These are phyloP conservation scores for Microdochium bolleyi DNA, from an alignment of 2,329 filamentous ascomycete species.

Conservation along the genomic window DNA sequence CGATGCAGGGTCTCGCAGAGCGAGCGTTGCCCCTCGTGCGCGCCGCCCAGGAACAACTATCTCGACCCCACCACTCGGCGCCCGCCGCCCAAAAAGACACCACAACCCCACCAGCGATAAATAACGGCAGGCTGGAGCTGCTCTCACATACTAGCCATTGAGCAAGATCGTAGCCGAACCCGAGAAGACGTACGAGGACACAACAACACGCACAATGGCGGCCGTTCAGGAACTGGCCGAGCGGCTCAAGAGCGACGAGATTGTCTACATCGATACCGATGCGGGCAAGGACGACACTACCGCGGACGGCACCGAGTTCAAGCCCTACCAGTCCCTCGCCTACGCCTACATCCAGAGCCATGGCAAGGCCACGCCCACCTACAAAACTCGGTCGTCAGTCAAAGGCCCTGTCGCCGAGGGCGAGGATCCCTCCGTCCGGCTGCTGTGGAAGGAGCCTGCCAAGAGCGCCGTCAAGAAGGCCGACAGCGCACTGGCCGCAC, in stretches of 20 bases:
- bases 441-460: slow-evolving; percentile 73
- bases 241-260: slow-evolving; percentile 36
- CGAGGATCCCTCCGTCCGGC: slow-evolving; percentile 54
- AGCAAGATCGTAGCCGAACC: neutral
- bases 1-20: neutral
- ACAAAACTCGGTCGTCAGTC: slow-evolving; percentile 60
- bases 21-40: neutral
- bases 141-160: neutral
- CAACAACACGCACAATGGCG: slow-evolving; percentile 23
- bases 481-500: slow-evolving; percentile 61
- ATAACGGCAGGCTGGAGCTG: neutral
- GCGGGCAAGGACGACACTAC: slow-evolving; percentile 62
- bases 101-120: neutral
- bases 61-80: neutral
- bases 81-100: neutral
- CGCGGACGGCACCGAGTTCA: slow-evolving; percentile 59
- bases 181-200: neutral
- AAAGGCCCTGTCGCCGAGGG: slow-evolving; percentile 51
- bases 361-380: slow-evolving; percentile 48
- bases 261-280: slow-evolving; percentile 74
- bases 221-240: slow-evolving; percentile 41
- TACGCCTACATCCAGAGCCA: slow-evolving; percentile 69
- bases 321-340: slow-evolving; percentile 75
- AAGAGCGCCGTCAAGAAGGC: slow-evolving; percentile 86
- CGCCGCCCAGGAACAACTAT: neutral